phyloP scores from a whole-genome alignment of 2,329 filamentous ascomycete genomes.

The Microdochium trichocladiopsis region DNA sequence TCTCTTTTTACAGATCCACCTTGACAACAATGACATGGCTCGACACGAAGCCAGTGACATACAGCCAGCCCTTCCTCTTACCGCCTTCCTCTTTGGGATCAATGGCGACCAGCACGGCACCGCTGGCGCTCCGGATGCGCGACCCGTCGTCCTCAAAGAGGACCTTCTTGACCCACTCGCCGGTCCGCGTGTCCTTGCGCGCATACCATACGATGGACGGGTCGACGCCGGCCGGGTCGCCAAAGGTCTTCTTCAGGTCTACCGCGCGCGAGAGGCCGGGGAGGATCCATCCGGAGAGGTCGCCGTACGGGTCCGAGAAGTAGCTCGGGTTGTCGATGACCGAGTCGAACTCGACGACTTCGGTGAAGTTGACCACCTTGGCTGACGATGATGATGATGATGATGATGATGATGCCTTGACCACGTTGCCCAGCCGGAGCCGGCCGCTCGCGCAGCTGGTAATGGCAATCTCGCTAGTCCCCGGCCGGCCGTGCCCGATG shows the following conservation, averaged over 20 bases:
- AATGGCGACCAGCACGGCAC: conserved; percentile 44
- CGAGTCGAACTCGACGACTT: conserved; percentile 34
- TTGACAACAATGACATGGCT: conserved; percentile 41
- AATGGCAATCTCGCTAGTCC: conserved; percentile 31
- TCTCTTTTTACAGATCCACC: conserved; percentile 32
- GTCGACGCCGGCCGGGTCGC: conserved; percentile 28
- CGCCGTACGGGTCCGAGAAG: conserved; percentile 46
- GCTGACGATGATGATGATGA: conserved; percentile 9
- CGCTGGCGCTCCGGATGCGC: conserved; percentile 39
- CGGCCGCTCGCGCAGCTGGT: conserved; percentile 34
- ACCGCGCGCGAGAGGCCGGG: conserved; percentile 35
- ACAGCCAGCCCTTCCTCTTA: conserved; percentile 46
- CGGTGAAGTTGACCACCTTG: conserved; percentile 28
- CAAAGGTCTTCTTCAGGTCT: conserved; percentile 23
- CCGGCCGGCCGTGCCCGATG: conserved; percentile 37
- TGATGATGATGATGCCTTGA: conserved; percentile 8
- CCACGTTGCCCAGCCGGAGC: conserved; percentile 32
- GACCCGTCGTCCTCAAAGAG: conserved; percentile 52
- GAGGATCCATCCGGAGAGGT: conserved; percentile 47
- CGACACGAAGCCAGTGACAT: conserved; percentile 48
- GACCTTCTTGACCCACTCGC: conserved; percentile 33
- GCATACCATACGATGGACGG: conserved; percentile 38
- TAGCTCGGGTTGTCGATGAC: conserved; percentile 51
- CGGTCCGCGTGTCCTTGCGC: conserved; percentile 5
- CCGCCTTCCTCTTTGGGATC: conserved; percentile 35